phyloP scores from a whole-genome alignment of 2,329 filamentous ascomycete genomes.

The Aureobasidium sp. region DNA sequence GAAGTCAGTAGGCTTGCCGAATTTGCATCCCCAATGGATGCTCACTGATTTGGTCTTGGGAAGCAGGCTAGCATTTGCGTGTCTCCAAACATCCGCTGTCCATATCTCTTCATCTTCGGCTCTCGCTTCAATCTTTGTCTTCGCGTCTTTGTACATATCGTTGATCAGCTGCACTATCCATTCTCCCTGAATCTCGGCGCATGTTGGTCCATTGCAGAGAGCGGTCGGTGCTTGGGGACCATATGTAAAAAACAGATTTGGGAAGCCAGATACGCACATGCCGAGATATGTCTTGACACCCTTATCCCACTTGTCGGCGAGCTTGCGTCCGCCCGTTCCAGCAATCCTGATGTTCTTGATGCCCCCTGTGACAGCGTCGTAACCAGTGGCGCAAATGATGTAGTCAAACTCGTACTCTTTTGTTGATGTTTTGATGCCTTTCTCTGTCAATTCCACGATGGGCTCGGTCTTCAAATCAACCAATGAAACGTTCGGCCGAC shows the following conservation, averaged over 20 bases:
- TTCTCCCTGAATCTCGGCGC: conserved; percentile 38
- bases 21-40: neutral
- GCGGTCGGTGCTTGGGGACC: conserved; percentile 41
- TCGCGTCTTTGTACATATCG: conserved; percentile 30
- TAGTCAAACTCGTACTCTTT: conserved; percentile 24
- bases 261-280: conserved; percentile 33
- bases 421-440: conserved; percentile 23
- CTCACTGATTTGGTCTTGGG: neutral
- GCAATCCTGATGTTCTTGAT: conserved; percentile 30
- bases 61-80: neutral
- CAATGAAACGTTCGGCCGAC: conserved; percentile 23
- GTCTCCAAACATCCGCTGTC: conserved; percentile 19
- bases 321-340: conserved; percentile 24
- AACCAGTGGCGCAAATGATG: conserved; percentile 38
- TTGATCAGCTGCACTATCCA: conserved; percentile 39
- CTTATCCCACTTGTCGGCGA: conserved; percentile 31
- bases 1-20: neutral
- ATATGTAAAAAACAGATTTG: conserved; percentile 35
- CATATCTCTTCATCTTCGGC: conserved; percentile 37
- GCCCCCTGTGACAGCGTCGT: conserved; percentile 35
- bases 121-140: conserved; percentile 35
- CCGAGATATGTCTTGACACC: conserved; percentile 35
- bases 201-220: conserved; percentile 40
- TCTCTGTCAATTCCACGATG: conserved; percentile 36
- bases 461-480: conserved; percentile 31